Evolutionary conservation across 2,329 filamentous ascomycete genomes (phyloP).

Genomic region (Phyllosticta ampelicida): DNA sequence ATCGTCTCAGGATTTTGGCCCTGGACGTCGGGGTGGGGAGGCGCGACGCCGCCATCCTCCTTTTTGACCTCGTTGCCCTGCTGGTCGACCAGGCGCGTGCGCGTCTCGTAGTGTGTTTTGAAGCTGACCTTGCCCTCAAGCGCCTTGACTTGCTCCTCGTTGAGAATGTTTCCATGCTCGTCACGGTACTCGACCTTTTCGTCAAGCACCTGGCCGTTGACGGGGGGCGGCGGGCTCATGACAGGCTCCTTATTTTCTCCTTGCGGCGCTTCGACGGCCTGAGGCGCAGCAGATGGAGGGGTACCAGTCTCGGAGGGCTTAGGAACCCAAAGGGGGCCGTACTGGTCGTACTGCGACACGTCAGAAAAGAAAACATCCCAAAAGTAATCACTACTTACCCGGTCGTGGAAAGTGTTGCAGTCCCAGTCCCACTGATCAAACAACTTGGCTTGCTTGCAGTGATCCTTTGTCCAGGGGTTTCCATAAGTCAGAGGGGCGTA

Average conservation of each 20-base stretch:
- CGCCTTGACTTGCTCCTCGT: slow-evolving; percentile 64
- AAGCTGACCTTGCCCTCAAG: slow-evolving; percentile 92
- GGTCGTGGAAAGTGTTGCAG: slow-evolving; percentile 83
- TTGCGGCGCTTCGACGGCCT: slow-evolving; percentile 15
- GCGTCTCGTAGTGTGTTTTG: slow-evolving; percentile 91
- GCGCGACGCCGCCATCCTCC: slow-evolving; percentile 29
- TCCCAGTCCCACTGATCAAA: slow-evolving; percentile 93
- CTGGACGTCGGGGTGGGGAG: slow-evolving; percentile 46
- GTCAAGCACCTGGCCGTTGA: slow-evolving; percentile 41
- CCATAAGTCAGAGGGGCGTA: slow-evolving; percentile 87
- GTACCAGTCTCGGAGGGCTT: slow-evolving; percentile 20
- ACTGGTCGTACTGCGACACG: slow-evolving; percentile 15
- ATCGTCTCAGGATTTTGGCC: slow-evolving; percentile 48
- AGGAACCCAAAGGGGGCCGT: slow-evolving; percentile 15
- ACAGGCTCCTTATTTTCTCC: slow-evolving; percentile 17
- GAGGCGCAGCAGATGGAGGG: slow-evolving; percentile 12
- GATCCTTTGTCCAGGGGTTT: slow-evolving; percentile 81
- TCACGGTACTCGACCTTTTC: slow-evolving; percentile 91
- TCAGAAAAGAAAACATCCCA: background rate
- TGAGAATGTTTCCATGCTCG: slow-evolving; percentile 79
- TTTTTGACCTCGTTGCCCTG: slow-evolving; percentile 57
- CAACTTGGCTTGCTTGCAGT: slow-evolving; percentile 80
- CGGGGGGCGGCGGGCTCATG: slow-evolving; percentile 16
- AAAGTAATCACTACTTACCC: slow-evolving; percentile 51
- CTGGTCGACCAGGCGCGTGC: slow-evolving; percentile 71